Evolutionary conservation across 345 rosid genomes (phyloP).

Genomic region (Populus davidiana): DNA sequence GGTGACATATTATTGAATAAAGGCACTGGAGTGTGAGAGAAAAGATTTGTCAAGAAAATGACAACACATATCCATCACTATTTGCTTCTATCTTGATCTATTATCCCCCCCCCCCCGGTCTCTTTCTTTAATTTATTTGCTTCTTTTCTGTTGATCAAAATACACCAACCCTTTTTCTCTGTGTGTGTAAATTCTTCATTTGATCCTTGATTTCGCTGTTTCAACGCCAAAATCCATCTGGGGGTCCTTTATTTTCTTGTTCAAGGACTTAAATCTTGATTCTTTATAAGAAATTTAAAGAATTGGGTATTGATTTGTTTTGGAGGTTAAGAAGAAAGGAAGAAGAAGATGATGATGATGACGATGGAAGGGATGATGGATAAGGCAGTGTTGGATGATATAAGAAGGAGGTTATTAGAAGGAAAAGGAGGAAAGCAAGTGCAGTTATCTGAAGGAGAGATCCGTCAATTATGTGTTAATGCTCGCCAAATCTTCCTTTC

Average conservation of each 20-base stretch:
- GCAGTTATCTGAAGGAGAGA: conserved; percentile 93
- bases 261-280: neutral
- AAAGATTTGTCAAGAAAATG: neutral
- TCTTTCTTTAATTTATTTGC: neutral
- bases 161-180: neutral
- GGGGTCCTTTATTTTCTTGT: neutral
- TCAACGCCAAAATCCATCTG: neutral
- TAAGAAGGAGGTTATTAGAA: conserved; percentile 79
- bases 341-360: conserved; percentile 32
- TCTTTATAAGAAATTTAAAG: neutral
- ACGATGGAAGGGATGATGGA: conserved; percentile 56
- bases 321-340: neutral
- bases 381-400: conserved; percentile 80
- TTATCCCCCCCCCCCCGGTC: neutral
- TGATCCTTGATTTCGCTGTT: neutral
- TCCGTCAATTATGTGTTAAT: conserved; percentile 94
- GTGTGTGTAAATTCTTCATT: neutral
- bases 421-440: conserved; percentile 93
- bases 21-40: no score
- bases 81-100: neutral
- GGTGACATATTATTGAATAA: no score
- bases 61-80: conserved; percentile 9
- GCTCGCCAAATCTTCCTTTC: conserved; percentile 91
- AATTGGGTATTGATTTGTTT: neutral
- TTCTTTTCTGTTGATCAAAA: neutral